These are phyloP conservation scores for Solanum verrucosum DNA, from an alignment of 257 asterid genomes.

Conservation along the genomic window DNA sequence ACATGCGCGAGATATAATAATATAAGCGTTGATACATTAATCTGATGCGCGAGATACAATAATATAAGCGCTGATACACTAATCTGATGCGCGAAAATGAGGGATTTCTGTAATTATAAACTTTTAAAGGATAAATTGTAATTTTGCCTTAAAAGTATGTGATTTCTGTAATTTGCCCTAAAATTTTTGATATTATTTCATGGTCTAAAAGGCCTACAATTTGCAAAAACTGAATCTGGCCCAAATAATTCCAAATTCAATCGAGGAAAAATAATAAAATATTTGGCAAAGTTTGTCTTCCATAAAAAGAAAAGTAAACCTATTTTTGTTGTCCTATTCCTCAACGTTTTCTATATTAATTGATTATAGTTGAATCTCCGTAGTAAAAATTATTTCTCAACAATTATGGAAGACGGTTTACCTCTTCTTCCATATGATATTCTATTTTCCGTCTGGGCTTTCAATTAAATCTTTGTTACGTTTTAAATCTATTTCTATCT, in stretches of 20 bases:
- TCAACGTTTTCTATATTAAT: neutral
- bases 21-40: too few relatives aligned
- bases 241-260: neutral
- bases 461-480: neutral
- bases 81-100: too few relatives aligned
- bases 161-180: too few relatives aligned
- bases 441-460: neutral
- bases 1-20: too few relatives aligned
- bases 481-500: neutral
- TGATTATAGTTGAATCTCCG: neutral
- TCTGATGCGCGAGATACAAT: too few relatives aligned
- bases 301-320: neutral
- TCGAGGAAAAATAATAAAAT: neutral
- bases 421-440: neutral
- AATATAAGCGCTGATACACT: too few relatives aligned
- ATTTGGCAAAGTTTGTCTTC: neutral
- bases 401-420: neutral
- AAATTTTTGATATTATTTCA: neutral
- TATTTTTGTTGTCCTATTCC: neutral
- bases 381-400: neutral
- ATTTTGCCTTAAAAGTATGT: too few relatives aligned
- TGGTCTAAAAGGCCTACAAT: neutral
- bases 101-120: too few relatives aligned
- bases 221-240: neutral
- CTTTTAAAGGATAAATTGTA: too few relatives aligned